These are phyloP conservation scores for Cladophialophora yegresii DNA, from an alignment of 2,329 filamentous ascomycete species.

Conservation along the genomic window DNA sequence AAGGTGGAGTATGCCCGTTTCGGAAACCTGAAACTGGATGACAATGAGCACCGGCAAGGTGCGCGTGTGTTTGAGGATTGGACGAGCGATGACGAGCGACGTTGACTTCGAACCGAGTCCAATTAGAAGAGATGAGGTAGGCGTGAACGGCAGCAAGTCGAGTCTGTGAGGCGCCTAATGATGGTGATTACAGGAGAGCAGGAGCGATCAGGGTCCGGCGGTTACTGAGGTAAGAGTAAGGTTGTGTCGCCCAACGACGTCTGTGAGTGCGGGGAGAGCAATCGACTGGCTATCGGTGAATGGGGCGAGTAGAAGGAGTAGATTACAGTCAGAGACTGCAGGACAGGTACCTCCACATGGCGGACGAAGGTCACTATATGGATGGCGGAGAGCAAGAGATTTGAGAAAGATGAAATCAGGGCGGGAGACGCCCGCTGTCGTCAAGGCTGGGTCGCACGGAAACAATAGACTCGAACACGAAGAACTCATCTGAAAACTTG, in stretches of 20 bases:
- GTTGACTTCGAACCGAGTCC: slow-evolving; percentile 11
- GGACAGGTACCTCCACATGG: slow-evolving; percentile 2
- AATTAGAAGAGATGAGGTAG: slow-evolving; percentile 17
- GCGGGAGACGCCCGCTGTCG: background rate
- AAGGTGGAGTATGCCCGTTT: slow-evolving; percentile 6
- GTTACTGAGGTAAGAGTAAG: slow-evolving; percentile 17
- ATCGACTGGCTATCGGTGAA: slow-evolving; percentile 8
- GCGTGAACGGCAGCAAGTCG: slow-evolving; percentile 1
- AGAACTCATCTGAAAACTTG: background rate
- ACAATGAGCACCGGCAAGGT: slow-evolving; percentile 2
- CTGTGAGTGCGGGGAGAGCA: background rate
- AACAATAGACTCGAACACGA: background rate
- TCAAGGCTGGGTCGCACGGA: background rate
- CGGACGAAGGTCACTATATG: slow-evolving; percentile 7
- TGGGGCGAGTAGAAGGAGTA: slow-evolving; percentile 7
- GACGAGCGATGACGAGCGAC: slow-evolving; percentile 12
- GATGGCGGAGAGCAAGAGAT: background rate
- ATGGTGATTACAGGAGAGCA: slow-evolving; percentile 31
- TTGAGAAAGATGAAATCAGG: background rate
- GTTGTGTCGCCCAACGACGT: slow-evolving; percentile 14
- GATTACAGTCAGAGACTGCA: background rate
- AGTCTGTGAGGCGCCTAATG: slow-evolving; percentile 29
- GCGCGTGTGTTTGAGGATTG: slow-evolving; percentile 30
- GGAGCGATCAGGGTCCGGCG: slow-evolving; percentile 26
- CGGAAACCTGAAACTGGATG: slow-evolving; percentile 24